Evolutionary conservation across 2,329 filamentous ascomycete genomes (phyloP), one percentile per base, ranked within the genome.

Genomic region (Fusarium clavum): DNA sequence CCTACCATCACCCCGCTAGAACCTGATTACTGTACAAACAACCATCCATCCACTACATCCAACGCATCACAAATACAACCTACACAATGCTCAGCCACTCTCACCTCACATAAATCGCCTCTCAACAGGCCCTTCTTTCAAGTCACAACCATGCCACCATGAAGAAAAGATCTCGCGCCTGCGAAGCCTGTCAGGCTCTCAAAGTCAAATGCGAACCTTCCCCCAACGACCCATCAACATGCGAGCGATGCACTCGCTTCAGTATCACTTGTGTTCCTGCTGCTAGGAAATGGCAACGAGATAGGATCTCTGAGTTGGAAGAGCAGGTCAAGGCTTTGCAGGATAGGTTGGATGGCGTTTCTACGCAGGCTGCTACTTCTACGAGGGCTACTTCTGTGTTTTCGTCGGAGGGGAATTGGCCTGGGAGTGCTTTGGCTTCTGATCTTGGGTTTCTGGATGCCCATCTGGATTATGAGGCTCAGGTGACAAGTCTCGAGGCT

Each of bases 131-230:
- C 16, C 5, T 10, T n/a, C 34, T n/a, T n/a, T 0, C 18, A n/a
- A 38, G 2, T 38, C 18, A 38, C 34, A 41, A 30, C 16, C 5
- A 38, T 46, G 27, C 44, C 40, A 40, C 27, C 55, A 70, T 70
- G 66, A 51, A 29, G 27, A 69, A 69, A 45, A 66, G 67, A 57
- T 66, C 48, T 46, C 67, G 66, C 16, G 67, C 67, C 29, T 70
- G 67, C 40, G 67, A 70, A 56, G 61, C 65, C 44, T 70, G 67
- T 4, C 66, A 70, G 34, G 56, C 61, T 22, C 61, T 70, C 27
- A 70, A 70, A 47, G 53, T 70, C 52, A 70, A 66, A 40, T 70
- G 67, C 57, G 61, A 70, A 4, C 61, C 34, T n/a, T 57, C 55
- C 1, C 11, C 59, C 1, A 32, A 32, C 12, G 48, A 54, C 13